These are phyloP conservation scores for Dactylis glomerata DNA, from an alignment of 176 grass and related monocot species.

Conservation along the genomic window DNA sequence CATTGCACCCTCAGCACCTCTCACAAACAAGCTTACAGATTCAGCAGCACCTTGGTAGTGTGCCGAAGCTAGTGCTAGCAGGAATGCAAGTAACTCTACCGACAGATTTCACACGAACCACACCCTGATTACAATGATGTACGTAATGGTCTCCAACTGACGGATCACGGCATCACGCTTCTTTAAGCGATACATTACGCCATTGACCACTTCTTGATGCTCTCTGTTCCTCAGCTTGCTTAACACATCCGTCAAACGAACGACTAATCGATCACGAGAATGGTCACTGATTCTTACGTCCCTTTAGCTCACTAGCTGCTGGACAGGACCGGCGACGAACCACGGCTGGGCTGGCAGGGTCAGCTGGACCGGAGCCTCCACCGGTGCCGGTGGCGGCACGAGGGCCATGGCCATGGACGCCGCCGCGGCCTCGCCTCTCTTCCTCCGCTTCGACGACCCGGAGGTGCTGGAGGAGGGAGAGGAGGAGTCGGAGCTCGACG, in stretches of 20 bases:
- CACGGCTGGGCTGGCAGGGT: conserved; percentile 36
- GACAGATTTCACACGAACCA: neutral
- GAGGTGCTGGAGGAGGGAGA: conserved; percentile 25
- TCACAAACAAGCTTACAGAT: neutral
- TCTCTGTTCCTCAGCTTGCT: conserved; percentile 20
- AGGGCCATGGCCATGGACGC: conserved; percentile 43
- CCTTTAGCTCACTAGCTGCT: conserved; percentile 58
- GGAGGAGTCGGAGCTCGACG: conserved; percentile 30
- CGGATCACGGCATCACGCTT: neutral
- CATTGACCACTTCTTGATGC: neutral
- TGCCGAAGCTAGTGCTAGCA: too few species aligned
- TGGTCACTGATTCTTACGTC: too few species aligned
- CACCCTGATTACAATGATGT: neutral
- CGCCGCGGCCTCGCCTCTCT: conserved; percentile 49
- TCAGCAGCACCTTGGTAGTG: neutral
- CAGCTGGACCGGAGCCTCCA: conserved; percentile 27
- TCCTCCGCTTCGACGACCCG: conserved; percentile 61
- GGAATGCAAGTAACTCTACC: neutral
- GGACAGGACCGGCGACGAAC: conserved; percentile 33
- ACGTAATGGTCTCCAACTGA: neutral
- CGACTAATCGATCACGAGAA: neutral
- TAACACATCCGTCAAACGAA: neutral
- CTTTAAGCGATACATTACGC: neutral
- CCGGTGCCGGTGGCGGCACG: conserved; percentile 8
- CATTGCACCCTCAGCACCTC: neutral